These are phyloP conservation scores for Wickerhamiella infanticola DNA, from an alignment of 1,139 yeast species.

Conservation along the genomic window DNA sequence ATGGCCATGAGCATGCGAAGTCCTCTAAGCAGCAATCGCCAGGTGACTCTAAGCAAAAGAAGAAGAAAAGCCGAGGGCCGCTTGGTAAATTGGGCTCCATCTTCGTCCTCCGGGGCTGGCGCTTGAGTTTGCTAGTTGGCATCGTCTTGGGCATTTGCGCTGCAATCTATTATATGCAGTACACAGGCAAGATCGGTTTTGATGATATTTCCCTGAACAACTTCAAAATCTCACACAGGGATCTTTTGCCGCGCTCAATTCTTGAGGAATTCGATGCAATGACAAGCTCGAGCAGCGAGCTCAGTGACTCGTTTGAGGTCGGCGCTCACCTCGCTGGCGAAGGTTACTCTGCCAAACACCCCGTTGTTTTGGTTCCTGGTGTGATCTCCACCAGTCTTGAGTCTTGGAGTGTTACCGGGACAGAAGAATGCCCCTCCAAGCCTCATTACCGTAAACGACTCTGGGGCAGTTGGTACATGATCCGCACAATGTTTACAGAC, in stretches of 20 bases:
- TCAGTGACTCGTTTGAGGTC: slow-evolving; percentile 68
- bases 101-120: background rate
- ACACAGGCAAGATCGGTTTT: slow-evolving; percentile 17
- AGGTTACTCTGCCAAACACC: slow-evolving; percentile 43
- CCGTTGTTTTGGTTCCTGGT: slow-evolving; percentile 90
- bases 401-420: slow-evolving; percentile 71
- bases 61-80: too few relatives aligned
- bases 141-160: slow-evolving; percentile 45
- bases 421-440: slow-evolving; percentile 66
- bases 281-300: slow-evolving; percentile 22
- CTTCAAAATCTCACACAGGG: slow-evolving; percentile 15
- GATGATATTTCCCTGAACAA: slow-evolving; percentile 12
- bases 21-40: too few relatives aligned
- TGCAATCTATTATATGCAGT: slow-evolving; percentile 8
- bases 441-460: slow-evolving; percentile 76
- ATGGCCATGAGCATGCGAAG: too few relatives aligned
- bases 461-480: slow-evolving; percentile 97
- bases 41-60: too few relatives aligned
- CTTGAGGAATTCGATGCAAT: slow-evolving; percentile 45
- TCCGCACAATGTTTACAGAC: slow-evolving; percentile 79
- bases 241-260: slow-evolving; percentile 44
- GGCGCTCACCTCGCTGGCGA: slow-evolving; percentile 50
- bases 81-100: background rate
- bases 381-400: slow-evolving; percentile 92
- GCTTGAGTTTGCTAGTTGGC: slow-evolving; percentile 28